phyloP scores from a whole-genome alignment of 2,329 filamentous ascomycete genomes.

The Monilinia fructigena region DNA sequence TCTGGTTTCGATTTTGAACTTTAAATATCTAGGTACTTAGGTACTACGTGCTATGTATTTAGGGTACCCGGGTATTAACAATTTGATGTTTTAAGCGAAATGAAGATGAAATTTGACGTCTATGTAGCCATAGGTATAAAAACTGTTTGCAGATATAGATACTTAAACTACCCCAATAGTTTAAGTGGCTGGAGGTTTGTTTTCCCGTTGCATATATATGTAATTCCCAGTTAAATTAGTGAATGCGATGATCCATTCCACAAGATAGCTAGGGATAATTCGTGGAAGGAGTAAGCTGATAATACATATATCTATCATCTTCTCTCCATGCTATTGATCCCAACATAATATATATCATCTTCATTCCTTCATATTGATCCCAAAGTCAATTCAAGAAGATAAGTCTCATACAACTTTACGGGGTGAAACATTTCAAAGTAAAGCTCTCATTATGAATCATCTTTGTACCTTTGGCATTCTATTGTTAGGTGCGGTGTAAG shows the following conservation, averaged over 20 bases:
- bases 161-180: too few species aligned
- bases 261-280: conserved; percentile 5
- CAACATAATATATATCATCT: not conserved
- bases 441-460: conserved; percentile 13
- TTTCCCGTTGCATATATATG: too few species aligned
- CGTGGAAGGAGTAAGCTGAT: conserved; percentile 7
- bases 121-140: too few species aligned
- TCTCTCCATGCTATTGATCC: not conserved
- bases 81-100: too few species aligned
- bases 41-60: too few species aligned
- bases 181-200: not conserved
- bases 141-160: too few species aligned
- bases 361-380: not conserved
- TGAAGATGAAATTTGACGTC: too few species aligned
- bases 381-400: not conserved
- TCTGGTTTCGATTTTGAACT: too few species aligned
- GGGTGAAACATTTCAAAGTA: not conserved
- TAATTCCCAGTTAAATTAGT: not conserved
- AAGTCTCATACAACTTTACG: not conserved
- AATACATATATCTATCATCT: not conserved
- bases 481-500: conserved; percentile 16
- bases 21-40: too few species aligned
- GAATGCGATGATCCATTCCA: conserved; percentile 20
- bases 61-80: too few species aligned
- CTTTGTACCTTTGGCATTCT: conserved; percentile 5